Percentiles rank a stretch among this genome's conserved stretches.
These are phyloP conservation scores for Aspergillus sojae DNA, from an alignment of 2,329 filamentous ascomycete genomes.

Conservation along the genomic window DNA sequence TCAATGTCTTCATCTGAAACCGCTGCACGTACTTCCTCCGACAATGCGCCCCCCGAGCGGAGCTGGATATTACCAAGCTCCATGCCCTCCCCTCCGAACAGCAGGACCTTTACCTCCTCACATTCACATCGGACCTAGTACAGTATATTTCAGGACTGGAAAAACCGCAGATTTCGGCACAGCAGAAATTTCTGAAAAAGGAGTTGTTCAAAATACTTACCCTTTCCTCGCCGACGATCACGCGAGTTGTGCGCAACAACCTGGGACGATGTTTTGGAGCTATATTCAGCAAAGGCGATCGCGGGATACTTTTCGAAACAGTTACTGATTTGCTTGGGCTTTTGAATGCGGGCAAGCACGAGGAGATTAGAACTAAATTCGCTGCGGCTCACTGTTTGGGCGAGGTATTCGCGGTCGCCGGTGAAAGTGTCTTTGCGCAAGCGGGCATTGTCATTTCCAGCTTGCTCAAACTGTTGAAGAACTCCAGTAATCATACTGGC, in stretches of 20 bases:
- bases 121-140: conserved; percentile 79
- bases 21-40: conserved; percentile 33
- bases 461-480: conserved; percentile 78
- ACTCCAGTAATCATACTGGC: conserved; percentile 76
- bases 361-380: conserved; percentile 81
- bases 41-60: conserved; percentile 45
- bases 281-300: conserved; percentile 81
- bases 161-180: conserved; percentile 77
- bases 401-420: conserved; percentile 86
- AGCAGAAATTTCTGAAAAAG: conserved; percentile 90
- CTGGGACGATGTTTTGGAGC: conserved; percentile 80
- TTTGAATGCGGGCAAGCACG: conserved; percentile 72
- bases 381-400: conserved; percentile 85
- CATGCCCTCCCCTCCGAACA: conserved; percentile 89
- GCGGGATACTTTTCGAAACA: conserved; percentile 90
- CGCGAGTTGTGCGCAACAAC: conserved; percentile 86
- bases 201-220: conserved; percentile 93
- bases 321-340: conserved; percentile 83
- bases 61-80: conserved; percentile 88
- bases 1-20: conserved; percentile 45
- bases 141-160: conserved; percentile 73
- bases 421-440: conserved; percentile 86
- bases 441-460: conserved; percentile 73
- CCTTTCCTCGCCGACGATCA: conserved; percentile 77
- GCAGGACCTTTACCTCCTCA: conserved; percentile 91